Evolutionary conservation across 805 yeast genomes (phyloP).

Genomic region (Debaryomyces maramus): DNA sequence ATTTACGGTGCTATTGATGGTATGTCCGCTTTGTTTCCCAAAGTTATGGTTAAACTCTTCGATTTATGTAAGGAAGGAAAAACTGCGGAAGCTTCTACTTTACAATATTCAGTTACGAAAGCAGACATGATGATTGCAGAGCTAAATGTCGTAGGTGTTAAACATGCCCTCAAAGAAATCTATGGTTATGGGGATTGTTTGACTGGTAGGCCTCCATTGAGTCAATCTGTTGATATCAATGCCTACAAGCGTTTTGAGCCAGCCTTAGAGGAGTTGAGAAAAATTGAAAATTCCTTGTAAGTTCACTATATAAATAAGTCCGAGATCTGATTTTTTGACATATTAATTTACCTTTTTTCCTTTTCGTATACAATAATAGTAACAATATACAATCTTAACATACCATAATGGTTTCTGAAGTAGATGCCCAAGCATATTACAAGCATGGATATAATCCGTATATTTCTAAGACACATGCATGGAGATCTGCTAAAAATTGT

Average conservation of each 20-base stretch:
- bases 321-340: no score
- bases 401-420: neutral
- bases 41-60: constrained; percentile 18
- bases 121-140: constrained; percentile 28
- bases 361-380: no score
- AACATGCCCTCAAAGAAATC: constrained; percentile 18
- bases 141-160: constrained; percentile 32
- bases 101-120: constrained; percentile 20
- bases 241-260: constrained; percentile 13
- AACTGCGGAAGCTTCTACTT: constrained; percentile 17
- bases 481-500: constrained; percentile 34
- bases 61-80: constrained; percentile 15
- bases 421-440: constrained; percentile 23
- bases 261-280: constrained; percentile 12
- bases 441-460: constrained; percentile 20
- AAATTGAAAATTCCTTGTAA: constrained; percentile 13
- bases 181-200: constrained; percentile 24
- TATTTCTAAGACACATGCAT: constrained; percentile 28
- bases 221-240: constrained; percentile 8
- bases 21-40: constrained; percentile 23
- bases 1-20: constrained; percentile 26
- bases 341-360: no score
- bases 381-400: no score
- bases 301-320: neutral
- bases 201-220: constrained; percentile 33